phyloP scores from a whole-genome alignment of 208 protist species.

The Crithidia brevicula region DNA sequence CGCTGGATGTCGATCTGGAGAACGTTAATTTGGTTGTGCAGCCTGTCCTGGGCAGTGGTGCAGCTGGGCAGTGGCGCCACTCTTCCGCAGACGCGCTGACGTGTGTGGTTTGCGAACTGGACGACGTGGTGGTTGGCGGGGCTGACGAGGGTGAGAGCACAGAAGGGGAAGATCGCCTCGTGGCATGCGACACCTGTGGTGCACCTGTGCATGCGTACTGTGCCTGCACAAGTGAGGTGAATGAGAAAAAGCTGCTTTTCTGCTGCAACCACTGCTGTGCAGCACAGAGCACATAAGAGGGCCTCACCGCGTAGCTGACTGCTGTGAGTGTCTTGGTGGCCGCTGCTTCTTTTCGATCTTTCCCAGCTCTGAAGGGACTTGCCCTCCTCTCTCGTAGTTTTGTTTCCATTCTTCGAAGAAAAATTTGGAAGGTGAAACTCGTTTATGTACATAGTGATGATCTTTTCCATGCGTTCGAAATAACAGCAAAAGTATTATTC shows the following conservation, averaged over 20 bases:
- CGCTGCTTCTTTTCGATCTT: no score
- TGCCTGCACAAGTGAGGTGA: not conserved
- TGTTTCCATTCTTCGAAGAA: no score
- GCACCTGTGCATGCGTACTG: conserved; percentile 33
- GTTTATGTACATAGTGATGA: no score
- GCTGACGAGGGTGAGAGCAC: not conserved
- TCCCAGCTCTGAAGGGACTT: no score
- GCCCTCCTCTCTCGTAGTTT: no score
- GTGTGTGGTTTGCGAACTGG: conserved; percentile 56
- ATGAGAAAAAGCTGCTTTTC: not conserved
- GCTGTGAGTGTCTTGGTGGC: no score
- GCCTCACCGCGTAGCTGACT: no score
- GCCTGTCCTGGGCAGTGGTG: conserved; percentile 23
- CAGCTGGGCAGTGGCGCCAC: not conserved
- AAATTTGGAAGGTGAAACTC: no score
- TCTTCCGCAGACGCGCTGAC: not conserved
- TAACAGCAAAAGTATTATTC: no score
- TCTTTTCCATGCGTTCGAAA: no score
- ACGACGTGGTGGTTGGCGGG: conserved; percentile 6
- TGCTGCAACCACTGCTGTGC: conserved; percentile 27
- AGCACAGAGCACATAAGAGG: no score
- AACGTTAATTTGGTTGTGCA: conserved; percentile 17
- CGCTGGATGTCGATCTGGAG: no score
- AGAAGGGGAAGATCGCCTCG: conserved; percentile 19
- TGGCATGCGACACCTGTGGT: conserved; percentile 27